Evolutionary conservation across 2,329 filamentous ascomycete genomes (phyloP).

Genomic region (Cryphonectria carpinicola): DNA sequence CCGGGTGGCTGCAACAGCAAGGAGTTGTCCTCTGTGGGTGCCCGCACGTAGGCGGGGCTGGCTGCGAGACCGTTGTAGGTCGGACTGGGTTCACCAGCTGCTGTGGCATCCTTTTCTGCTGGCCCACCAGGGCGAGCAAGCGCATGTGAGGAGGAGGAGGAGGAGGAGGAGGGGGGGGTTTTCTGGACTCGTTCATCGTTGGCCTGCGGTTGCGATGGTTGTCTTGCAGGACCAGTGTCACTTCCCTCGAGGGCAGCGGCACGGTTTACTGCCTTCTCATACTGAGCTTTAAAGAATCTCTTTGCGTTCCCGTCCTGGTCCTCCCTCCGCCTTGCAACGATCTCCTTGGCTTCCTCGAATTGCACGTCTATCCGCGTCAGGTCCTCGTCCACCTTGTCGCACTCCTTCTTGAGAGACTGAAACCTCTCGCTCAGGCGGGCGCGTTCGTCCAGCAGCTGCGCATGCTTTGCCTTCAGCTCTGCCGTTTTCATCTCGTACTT

Average conservation of each 20-base stretch:
- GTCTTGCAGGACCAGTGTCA: neutral
- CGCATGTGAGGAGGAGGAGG: neutral
- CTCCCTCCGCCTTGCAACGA: slow-evolving; percentile 25
- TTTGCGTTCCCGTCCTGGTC: slow-evolving; percentile 25
- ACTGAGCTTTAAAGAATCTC: slow-evolving; percentile 25
- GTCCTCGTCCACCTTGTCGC: slow-evolving; percentile 30
- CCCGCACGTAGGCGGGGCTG: slow-evolving; percentile 2
- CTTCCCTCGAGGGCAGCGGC: neutral
- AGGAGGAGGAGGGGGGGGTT: neutral
- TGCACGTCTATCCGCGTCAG: slow-evolving; percentile 24
- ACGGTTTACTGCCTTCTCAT: slow-evolving; percentile 14
- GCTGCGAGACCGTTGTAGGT: neutral
- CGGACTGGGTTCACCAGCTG: neutral
- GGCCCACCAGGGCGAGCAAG: neutral
- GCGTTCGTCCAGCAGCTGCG: slow-evolving; percentile 43
- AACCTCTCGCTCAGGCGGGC: slow-evolving; percentile 43
- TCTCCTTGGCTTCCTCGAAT: slow-evolving; percentile 23
- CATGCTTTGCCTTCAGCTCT: slow-evolving; percentile 38
- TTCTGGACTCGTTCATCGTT: neutral
- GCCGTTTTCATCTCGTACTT: slow-evolving; percentile 39
- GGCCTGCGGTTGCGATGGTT: neutral
- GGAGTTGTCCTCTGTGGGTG: slow-evolving; percentile 21
- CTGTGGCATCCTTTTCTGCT: slow-evolving; percentile 1
- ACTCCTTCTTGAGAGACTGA: slow-evolving; percentile 36
- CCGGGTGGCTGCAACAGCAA: slow-evolving; percentile 22